These are phyloP conservation scores for Naganishia vaughanmartiniae DNA, from an alignment of 768 basidiomycete genomes.

Conservation along the genomic window DNA sequence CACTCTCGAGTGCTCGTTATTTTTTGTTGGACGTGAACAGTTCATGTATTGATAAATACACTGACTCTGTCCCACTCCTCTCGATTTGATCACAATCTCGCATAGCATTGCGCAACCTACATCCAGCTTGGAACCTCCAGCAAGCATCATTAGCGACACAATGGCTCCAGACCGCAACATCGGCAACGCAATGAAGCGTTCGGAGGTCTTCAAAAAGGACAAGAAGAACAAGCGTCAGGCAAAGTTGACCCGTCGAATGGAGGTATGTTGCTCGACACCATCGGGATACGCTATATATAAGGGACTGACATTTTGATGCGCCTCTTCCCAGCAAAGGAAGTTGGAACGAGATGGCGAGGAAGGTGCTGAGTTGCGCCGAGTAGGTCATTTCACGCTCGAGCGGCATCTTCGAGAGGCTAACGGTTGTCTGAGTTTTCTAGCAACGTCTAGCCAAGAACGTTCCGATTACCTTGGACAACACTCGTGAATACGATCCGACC, in stretches of 20 bases:
- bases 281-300: too few species aligned
- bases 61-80: too few species aligned
- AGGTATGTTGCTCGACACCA: conserved; percentile 54
- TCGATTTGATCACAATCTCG: too few species aligned
- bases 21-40: too few species aligned
- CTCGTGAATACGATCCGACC: conserved; percentile 64
- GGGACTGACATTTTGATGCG: background rate
- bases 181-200: conserved; percentile 83
- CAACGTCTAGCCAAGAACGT: conserved; percentile 80
- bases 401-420: background rate
- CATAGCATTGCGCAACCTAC: too few species aligned
- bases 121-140: background rate
- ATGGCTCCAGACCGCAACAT: conserved; percentile 56
- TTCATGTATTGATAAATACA: too few species aligned
- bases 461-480: conserved; percentile 89
- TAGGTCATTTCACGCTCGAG: background rate
- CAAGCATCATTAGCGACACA: background rate
- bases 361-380: conserved; percentile 25
- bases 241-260: conserved; percentile 77
- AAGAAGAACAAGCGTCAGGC: conserved; percentile 75
- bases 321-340: conserved; percentile 16
- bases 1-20: too few species aligned
- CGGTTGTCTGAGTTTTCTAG: conserved; percentile 53
- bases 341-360: conserved; percentile 26
- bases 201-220: conserved; percentile 67